phyloP scores from a whole-genome alignment of 176 grass and related monocot genomes.

The Chloris gayana region DNA sequence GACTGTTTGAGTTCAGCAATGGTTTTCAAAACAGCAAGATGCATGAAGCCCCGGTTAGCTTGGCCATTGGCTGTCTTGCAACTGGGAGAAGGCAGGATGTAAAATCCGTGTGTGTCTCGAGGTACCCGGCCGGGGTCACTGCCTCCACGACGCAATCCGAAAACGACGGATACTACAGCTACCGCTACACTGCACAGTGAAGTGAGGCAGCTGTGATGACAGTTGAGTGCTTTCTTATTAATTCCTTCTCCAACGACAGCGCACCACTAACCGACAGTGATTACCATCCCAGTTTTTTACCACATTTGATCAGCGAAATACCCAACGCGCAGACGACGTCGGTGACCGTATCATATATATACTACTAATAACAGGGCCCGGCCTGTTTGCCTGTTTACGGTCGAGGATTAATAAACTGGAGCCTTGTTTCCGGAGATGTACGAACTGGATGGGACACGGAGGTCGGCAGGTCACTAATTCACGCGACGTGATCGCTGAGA shows the following conservation, averaged over 20 bases:
- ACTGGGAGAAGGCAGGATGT: neutral
- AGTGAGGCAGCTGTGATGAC: neutral
- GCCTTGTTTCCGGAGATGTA: neutral
- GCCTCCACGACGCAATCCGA: slow-evolving; percentile 29
- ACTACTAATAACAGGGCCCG: no score
- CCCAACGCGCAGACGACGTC: neutral
- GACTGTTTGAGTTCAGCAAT: neutral
- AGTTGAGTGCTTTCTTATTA: neutral
- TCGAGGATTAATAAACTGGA: neutral
- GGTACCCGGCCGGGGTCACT: neutral
- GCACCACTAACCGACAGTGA: slow-evolving; percentile 14
- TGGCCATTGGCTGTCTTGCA: neutral
- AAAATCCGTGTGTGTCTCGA: neutral
- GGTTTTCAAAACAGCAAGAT: neutral
- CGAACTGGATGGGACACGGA: slow-evolving; percentile 27
- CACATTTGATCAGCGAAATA: neutral
- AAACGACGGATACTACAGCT: slow-evolving; percentile 17
- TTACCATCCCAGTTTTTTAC: neutral
- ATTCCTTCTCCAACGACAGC: neutral
- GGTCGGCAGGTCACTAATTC: slow-evolving; percentile 24
- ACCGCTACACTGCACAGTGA: neutral
- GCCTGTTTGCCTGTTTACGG: neutral
- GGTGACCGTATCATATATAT: neutral
- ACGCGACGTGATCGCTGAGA: slow-evolving; percentile 5
- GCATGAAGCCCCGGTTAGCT: neutral